Conservation (phyloP, 495 filamentous ascomycete genomes). For the Penicillium fimorum region DNA sequence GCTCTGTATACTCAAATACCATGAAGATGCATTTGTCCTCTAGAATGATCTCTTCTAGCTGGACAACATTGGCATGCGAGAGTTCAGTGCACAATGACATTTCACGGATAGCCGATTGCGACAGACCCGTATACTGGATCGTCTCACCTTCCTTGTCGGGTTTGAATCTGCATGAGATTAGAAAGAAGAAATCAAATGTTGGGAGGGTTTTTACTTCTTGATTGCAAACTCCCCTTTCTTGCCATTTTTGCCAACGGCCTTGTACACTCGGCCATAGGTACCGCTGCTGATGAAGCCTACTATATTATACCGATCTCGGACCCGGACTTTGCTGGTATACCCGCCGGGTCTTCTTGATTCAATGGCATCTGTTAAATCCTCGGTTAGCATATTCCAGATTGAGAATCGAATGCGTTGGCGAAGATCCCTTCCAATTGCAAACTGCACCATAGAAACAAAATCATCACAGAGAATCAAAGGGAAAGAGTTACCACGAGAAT, state of each 20-base stretch:
- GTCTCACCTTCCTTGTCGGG: conserved; percentile 97
- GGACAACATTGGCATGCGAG: conserved; percentile 84
- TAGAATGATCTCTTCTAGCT: conserved; percentile 91
- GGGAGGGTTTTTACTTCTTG: conserved; percentile 64
- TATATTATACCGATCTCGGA: conserved; percentile 89
- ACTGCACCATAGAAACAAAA: conserved; percentile 15
- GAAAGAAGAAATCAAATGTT: conserved; percentile 5
- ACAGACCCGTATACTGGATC: conserved; percentile 94
- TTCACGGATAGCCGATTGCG: conserved; percentile 93
- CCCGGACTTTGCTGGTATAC: conserved; percentile 84
- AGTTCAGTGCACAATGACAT: conserved; percentile 98
- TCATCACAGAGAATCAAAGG: conserved; percentile 18
- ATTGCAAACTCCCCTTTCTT: conserved; percentile 82
- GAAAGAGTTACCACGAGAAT: conserved; percentile 51
- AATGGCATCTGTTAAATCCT: conserved; percentile 28
- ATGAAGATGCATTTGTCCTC: conserved; percentile 99
- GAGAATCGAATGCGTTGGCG: conserved; percentile 9
- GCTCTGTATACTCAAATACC: conserved; percentile 99
- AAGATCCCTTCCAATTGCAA: conserved; percentile 17
- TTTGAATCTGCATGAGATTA: conserved; percentile 70
- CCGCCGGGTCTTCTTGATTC: conserved; percentile 46
- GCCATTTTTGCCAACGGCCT: conserved; percentile 80
- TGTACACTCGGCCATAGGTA: conserved; percentile 99
- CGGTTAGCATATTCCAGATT: conserved; percentile 13
- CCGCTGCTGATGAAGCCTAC: conserved; percentile 97